Evolutionary conservation across 768 basidiomycete genomes (phyloP).

Genomic region (Pleurotus djamor): DNA sequence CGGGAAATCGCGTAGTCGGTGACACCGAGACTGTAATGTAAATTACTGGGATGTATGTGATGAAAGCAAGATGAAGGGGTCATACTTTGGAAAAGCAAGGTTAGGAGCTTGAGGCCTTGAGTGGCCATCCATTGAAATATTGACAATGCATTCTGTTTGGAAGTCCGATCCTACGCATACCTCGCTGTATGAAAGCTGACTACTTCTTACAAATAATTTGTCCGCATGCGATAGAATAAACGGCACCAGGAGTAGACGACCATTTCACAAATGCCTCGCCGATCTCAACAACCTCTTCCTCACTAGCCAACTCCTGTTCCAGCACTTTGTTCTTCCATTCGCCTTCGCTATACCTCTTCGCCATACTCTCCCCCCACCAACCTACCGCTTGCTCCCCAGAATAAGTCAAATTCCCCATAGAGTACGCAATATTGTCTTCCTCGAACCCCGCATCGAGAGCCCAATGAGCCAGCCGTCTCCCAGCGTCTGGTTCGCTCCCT

Average conservation of each 20-base stretch:
- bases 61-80: too few species aligned
- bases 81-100: too few species aligned
- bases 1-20: too few species aligned
- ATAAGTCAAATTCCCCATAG: slow-evolving; percentile 3
- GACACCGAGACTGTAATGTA: too few species aligned
- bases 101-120: too few species aligned
- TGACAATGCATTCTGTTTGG: too few species aligned
- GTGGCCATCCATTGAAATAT: too few species aligned
- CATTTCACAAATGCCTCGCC: neutral
- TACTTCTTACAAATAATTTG: neutral
- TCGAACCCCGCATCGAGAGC: neutral
- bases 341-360: neutral
- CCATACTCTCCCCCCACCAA: slow-evolving; percentile 1
- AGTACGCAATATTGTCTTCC: neutral
- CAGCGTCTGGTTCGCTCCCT: slow-evolving; percentile 2
- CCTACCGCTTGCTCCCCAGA: neutral
- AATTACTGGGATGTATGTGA: too few species aligned
- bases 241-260: neutral
- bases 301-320: neutral
- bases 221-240: slow-evolving; percentile 2
- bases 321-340: slow-evolving; percentile 1
- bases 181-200: too few species aligned
- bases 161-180: too few species aligned
- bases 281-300: neutral
- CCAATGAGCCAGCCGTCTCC: neutral